Base-by-base conservation (phyloP, 495 filamentous ascomycete species). In the Penicillium pancosmium region DNA sequence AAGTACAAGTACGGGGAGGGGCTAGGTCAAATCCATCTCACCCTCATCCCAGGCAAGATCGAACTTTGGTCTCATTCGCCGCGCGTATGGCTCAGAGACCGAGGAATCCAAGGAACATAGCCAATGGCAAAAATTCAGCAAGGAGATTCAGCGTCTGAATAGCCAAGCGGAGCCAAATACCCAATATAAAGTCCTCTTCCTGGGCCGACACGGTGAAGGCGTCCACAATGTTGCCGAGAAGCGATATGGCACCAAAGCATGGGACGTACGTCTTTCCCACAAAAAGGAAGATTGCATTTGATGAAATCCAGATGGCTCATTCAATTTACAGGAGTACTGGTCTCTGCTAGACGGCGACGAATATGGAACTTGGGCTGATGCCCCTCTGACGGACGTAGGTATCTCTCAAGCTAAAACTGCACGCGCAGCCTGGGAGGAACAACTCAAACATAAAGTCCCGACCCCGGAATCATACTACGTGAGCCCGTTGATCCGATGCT, bases 181-280 rank as follows among this genome's bases (percentile, higher is more conserved):
- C 10, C 59, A 73, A 23, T 91, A 90, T 65, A 89, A 88, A 60
- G 79, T 92, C 0, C 75, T 92, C 40, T 91, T 83, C 72, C 71
- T 90, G 16, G 89, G 84, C 13, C 81, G 89, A 23, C 89, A 92
- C 67, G 89, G 89, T 1, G 82, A 92, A 66, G 89, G 89, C 1
- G 82, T 82, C 53, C 89, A 92, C 62, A 89, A 88, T 65, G 83
- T 82, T 31, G 86, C 86, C 4, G 82, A 91, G 63, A 66, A 62
- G 5, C 84, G 74, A 47, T 92, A 90, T 56, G 89, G 89, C 18
- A 88, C 83, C 0, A 74, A 78, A 18, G 74, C 79, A 31, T 91
- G 89, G 88, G 81, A 91, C 73, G 77, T 80, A 72, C n/a, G 77
- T 66, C 1, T 9, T 3, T 8, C n/a, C n/a, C 50, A 18, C 15